Evolutionary conservation across 2,329 filamentous ascomycete species (phyloP).

Genomic region (Sporothrix mexicana): DNA sequence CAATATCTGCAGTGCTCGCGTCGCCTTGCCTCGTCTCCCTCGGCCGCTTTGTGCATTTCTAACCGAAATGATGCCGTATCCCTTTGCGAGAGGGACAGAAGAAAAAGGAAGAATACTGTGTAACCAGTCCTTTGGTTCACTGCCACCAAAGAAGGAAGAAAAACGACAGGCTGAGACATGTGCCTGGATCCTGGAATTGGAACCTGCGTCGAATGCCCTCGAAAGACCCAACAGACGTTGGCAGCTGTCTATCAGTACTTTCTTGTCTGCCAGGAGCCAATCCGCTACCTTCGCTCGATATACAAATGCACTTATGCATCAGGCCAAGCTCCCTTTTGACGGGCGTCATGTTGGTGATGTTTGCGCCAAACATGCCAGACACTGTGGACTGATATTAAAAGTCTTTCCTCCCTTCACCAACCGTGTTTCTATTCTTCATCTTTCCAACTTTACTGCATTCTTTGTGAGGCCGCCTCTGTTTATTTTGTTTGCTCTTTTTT

Average conservation of each 20-base stretch:
- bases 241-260: neutral
- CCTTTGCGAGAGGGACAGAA: neutral
- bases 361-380: neutral
- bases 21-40: constrained; percentile 20
- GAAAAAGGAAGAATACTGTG: constrained; percentile 16
- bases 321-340: neutral
- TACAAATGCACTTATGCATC: too few relatives aligned
- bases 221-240: neutral
- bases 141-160: neutral
- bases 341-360: neutral
- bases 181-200: constrained; percentile 5
- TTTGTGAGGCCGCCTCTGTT: neutral
- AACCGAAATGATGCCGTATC: constrained; percentile 7
- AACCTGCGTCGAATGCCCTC: neutral
- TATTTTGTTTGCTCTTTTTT: neutral
- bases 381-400: neutral
- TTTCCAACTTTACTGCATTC: neutral
- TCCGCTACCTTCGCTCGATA: neutral
- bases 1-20: neutral
- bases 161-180: constrained; percentile 18
- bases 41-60: neutral
- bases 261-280: neutral
- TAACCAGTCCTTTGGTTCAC: neutral
- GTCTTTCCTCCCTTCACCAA: neutral
- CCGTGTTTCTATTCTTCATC: neutral